Percentiles rank a stretch among this genome's conserved stretches.
Evolutionary conservation across 768 basidiomycete genomes (phyloP).

Genomic region (Cubamyces sp.): DNA sequence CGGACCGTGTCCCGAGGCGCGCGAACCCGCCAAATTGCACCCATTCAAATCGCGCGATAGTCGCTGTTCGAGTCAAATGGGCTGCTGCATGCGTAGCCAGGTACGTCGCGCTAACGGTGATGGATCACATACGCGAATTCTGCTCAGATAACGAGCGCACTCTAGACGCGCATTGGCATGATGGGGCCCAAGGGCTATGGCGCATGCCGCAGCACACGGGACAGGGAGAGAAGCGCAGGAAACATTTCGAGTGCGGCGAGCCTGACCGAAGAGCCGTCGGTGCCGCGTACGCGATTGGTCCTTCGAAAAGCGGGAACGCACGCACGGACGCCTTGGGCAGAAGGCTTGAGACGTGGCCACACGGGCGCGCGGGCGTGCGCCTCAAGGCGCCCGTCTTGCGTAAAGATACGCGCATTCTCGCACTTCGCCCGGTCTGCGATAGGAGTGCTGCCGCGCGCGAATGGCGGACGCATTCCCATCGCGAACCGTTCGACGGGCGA

Average conservation of each 20-base stretch:
- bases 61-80: no score
- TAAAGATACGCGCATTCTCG: neutral
- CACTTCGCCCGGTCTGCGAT: slow-evolving; percentile 15
- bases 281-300: slow-evolving; percentile 15
- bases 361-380: neutral
- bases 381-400: neutral
- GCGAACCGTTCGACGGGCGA: no score
- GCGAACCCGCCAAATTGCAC: neutral
- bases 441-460: slow-evolving; percentile 2
- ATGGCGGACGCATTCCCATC: no score
- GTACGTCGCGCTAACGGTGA: neutral
- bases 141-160: no score
- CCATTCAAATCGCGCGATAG: neutral
- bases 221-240: slow-evolving; percentile 14
- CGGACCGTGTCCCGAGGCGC: slow-evolving; percentile 15
- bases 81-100: no score
- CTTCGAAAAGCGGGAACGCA: neutral
- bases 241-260: slow-evolving; percentile 11
- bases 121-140: neutral
- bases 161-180: no score
- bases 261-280: slow-evolving; percentile 10
- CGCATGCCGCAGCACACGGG: neutral
- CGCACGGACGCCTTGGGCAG: neutral
- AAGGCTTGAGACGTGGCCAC: no score
- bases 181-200: neutral